Percentiles rank a stretch among this genome's conserved stretches.
Conservation (phyloP, 768 basidiomycete genomes). For the Podaxis sp. region DNA sequence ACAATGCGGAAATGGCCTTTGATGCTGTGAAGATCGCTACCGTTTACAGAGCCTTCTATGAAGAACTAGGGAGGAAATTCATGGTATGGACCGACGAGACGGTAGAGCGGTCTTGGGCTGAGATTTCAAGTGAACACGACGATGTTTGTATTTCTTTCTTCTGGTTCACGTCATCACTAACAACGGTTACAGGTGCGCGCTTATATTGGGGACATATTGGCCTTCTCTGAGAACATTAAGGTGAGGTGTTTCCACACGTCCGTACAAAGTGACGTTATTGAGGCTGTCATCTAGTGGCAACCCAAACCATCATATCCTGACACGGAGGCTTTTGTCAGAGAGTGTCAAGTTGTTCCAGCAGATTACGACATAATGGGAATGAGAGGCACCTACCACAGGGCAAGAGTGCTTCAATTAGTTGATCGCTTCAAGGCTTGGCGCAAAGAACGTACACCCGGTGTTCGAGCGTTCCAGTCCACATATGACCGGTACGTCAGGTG, state of each 20-base stretch:
- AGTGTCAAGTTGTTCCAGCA: slow-evolving; percentile 54
- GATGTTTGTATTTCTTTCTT: slow-evolving; percentile 46
- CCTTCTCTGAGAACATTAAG: slow-evolving; percentile 72
- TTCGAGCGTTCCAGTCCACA: slow-evolving; percentile 80
- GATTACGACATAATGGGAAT: slow-evolving; percentile 78
- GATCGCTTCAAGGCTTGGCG: slow-evolving; percentile 69
- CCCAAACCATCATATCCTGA: slow-evolving; percentile 62
- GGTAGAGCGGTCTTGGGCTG: slow-evolving; percentile 66
- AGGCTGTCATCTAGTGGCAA: slow-evolving; percentile 46
- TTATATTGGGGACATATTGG: slow-evolving; percentile 73
- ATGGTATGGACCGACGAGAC: slow-evolving; percentile 72
- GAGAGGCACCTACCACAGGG: slow-evolving; percentile 60
- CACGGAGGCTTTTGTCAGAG: slow-evolving; percentile 63
- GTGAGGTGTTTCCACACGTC: slow-evolving; percentile 33
- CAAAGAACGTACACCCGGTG: slow-evolving; percentile 66
- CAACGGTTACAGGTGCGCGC: slow-evolving; percentile 55
- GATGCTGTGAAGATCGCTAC: slow-evolving; percentile 71
- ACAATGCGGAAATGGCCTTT: slow-evolving; percentile 80
- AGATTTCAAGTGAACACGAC: slow-evolving; percentile 76
- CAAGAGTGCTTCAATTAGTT: slow-evolving; percentile 60
- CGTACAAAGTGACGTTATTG: slow-evolving; percentile 2
- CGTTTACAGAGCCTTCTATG: slow-evolving; percentile 69
- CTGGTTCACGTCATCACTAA: slow-evolving; percentile 13
- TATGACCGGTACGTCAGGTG: slow-evolving; percentile 64
- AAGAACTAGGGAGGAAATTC: slow-evolving; percentile 80